A percentile compares a stretch with the other conserved stretches of the same genome.
Conservation (phyloP, 2,329 filamentous ascomycete genomes). For the Botrytis aclada region DNA sequence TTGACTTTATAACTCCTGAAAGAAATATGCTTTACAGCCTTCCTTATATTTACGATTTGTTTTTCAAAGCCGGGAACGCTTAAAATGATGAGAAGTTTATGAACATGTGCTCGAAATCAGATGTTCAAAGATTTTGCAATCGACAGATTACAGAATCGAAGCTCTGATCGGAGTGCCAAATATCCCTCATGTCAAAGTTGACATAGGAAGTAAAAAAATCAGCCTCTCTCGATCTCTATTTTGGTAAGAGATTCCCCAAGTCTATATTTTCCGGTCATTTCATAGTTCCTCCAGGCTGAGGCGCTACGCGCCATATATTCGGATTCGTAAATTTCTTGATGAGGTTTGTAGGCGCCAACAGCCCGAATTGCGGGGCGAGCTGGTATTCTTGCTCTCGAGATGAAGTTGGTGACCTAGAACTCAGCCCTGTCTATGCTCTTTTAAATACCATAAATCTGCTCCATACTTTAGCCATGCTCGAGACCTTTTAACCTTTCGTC, state of each 20-base stretch:
- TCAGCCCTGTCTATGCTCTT: background rate
- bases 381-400: background rate
- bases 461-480: constrained; percentile 10
- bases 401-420: background rate
- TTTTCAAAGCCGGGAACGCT: background rate
- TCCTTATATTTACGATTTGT: background rate
- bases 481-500: background rate
- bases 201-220: background rate
- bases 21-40: background rate
- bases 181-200: background rate
- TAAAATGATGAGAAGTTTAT: background rate
- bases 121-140: background rate
- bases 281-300: background rate
- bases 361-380: background rate
- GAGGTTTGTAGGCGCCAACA: background rate
- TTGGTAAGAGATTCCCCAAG: background rate
- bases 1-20: background rate
- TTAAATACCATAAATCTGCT: constrained; percentile 2
- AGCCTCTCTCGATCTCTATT: background rate
- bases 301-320: background rate
- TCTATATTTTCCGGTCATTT: background rate
- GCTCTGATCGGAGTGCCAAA: background rate
- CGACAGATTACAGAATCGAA: background rate
- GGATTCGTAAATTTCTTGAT: background rate
- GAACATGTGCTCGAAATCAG: background rate